Percentiles rank a stretch among this genome's conserved stretches.
These are phyloP conservation scores for Penicillium capsulatum DNA, from an alignment of 2,329 filamentous ascomycete species.

Conservation along the genomic window DNA sequence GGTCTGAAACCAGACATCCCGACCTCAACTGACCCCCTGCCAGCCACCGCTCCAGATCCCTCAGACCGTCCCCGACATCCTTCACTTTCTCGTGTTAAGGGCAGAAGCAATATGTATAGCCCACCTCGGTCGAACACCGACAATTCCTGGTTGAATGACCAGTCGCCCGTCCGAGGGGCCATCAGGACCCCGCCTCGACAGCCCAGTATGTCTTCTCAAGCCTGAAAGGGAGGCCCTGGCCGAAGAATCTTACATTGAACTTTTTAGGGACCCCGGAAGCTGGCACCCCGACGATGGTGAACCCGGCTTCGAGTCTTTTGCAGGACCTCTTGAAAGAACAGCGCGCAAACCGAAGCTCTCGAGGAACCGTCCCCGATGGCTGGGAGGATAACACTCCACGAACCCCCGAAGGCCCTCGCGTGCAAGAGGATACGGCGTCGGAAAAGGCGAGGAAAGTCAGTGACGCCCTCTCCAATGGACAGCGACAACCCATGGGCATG, in stretches of 20 bases:
- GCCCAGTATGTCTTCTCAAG: conserved; percentile 19
- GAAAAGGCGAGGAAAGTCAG: conserved; percentile 35
- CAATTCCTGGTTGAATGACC: conserved; percentile 30
- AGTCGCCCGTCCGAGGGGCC: conserved; percentile 23
- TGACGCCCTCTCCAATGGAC: conserved; percentile 27
- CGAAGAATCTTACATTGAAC: neutral
- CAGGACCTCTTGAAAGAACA: conserved; percentile 42
- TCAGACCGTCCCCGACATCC: conserved; percentile 26
- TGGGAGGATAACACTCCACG: conserved; percentile 21
- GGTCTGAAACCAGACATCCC: conserved; percentile 1
- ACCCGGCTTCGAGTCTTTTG: conserved; percentile 38
- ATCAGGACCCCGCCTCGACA: conserved; percentile 23
- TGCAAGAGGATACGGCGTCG: conserved; percentile 32
- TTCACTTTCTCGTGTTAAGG: conserved; percentile 32
- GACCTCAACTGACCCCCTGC: conserved; percentile 15
- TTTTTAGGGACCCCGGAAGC: conserved; percentile 30
- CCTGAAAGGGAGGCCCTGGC: neutral
- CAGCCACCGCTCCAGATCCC: conserved; percentile 14
- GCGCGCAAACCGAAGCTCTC: conserved; percentile 36
- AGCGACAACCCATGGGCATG: conserved; percentile 39
- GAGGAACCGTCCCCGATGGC: conserved; percentile 23
- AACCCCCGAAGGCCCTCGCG: conserved; percentile 25
- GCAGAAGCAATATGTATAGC: conserved; percentile 29
- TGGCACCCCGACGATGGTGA: conserved; percentile 31
- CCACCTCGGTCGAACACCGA: conserved; percentile 26